Base-by-base conservation (phyloP, 345 rosid species). In the Salix udensis region DNA sequence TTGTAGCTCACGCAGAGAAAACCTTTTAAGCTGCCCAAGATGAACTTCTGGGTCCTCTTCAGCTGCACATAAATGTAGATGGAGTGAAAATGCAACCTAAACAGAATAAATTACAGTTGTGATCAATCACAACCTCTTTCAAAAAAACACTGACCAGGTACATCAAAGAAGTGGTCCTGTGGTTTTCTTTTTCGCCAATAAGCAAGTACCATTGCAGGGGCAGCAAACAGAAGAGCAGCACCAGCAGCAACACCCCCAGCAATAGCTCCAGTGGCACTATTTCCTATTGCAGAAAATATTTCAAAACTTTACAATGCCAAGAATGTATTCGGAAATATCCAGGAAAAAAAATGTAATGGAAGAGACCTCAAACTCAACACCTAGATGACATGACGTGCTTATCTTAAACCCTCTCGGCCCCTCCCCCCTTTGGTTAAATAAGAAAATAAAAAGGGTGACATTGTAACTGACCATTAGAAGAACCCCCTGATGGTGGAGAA, bases 241-340 rank as follows among this genome's bases (percentile, higher is more conserved):
- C 97, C 98, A 58, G 98, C 98, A 80, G 97, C 98, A 74, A 96
- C 99, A 71, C 99, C 99, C 42, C 98, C 98, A 31, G 97, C 98
- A 80, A 93, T 96, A 76, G 93, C 88, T 80, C 96, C 97, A 77
- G 91, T 95, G 46, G 81, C 85, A 81, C 82, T 86, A 67, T 78
- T 79, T 82, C 89, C 98, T 96, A 75, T 76, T 79, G 61, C 53
- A 71, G 64, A 84, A 50, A 44, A 79, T 15, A 73, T 74, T 37
- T 46, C 66, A 80, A 26, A 46, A 62, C 30, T 58, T 72, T 23
- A 55, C 30, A 37, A 55, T 9, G 48, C 74, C 71, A 65, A 39
- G 34, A 74, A 61, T 21, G 58, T 30, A 18, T 18, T 14, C 37
- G 26, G 24, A 5, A 2, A 53, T 13, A 8, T 15, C 68, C 52